Percentiles rank a stretch among this genome's conserved stretches.
These are phyloP conservation scores for Elsinoe perseae DNA, from an alignment of 2,329 filamentous ascomycete genomes.

Conservation along the genomic window DNA sequence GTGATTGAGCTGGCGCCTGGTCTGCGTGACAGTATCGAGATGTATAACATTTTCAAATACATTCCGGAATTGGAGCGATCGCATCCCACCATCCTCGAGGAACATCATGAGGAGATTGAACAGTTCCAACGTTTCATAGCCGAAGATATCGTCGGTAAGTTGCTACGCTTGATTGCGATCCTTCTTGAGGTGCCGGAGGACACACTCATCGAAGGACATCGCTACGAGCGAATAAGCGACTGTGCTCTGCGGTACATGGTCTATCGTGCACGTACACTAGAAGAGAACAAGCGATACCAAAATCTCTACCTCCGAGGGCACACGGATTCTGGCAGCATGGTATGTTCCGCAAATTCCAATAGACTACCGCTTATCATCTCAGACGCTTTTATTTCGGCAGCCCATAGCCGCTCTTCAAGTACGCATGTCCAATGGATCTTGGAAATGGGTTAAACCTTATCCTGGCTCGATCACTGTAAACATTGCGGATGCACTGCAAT, in stretches of 20 bases:
- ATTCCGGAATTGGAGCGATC: slow-evolving; percentile 23
- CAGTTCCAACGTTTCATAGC: slow-evolving; percentile 33
- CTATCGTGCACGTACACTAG: slow-evolving; percentile 38
- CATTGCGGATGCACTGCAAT: slow-evolving; percentile 35
- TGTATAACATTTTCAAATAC: slow-evolving; percentile 54
- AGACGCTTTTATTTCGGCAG: slow-evolving; percentile 38
- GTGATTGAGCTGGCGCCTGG: slow-evolving; percentile 23
- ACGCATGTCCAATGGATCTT: slow-evolving; percentile 29
- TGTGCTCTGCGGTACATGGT: slow-evolving; percentile 58
- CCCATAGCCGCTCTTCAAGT: slow-evolving; percentile 37
- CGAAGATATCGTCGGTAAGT: slow-evolving; percentile 48
- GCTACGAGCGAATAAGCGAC: slow-evolving; percentile 51
- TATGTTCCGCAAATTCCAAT: too few relatives aligned
- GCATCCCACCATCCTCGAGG: slow-evolving; percentile 43
- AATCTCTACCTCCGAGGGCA: slow-evolving; percentile 32
- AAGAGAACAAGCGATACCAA: slow-evolving; percentile 26
- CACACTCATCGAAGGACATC: slow-evolving; percentile 48
- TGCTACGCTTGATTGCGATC: slow-evolving; percentile 54
- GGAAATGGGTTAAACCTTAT: slow-evolving; percentile 37
- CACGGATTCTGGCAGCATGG: slow-evolving; percentile 35
- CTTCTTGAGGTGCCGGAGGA: slow-evolving; percentile 55
- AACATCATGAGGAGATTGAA: slow-evolving; percentile 50
- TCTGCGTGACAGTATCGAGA: slow-evolving; percentile 47
- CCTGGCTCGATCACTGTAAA: slow-evolving; percentile 37
- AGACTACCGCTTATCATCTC: neutral